Evolutionary conservation across 495 filamentous ascomycete genomes (phyloP).

Genomic region (Staphylotrichum tortipilum): DNA sequence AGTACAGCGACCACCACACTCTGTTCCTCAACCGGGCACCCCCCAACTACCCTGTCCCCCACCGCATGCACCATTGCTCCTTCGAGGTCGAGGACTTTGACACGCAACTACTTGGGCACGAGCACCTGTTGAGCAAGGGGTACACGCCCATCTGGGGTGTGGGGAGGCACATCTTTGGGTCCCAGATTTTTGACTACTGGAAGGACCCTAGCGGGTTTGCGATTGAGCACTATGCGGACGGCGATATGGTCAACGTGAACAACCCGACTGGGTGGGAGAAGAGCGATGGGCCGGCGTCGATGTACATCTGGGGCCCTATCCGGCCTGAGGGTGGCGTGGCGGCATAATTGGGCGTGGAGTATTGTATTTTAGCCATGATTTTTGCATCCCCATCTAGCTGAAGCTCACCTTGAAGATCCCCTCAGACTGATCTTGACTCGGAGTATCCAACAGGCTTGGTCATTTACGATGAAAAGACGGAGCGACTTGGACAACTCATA

Average conservation of each 20-base stretch:
- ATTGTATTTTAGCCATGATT: too few relatives aligned
- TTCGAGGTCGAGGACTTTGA: constrained; percentile 68
- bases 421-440: too few relatives aligned
- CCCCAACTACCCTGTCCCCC: constrained; percentile 30
- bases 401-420: too few relatives aligned
- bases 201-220: constrained; percentile 36
- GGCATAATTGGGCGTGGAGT: too few relatives aligned
- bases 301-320: too few relatives aligned
- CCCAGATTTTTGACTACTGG: constrained; percentile 60
- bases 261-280: constrained; percentile 24
- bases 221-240: constrained; percentile 50
- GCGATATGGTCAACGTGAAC: constrained; percentile 49
- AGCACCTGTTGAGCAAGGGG: constrained; percentile 51
- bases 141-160: constrained; percentile 60
- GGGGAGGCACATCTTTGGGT: constrained; percentile 53
- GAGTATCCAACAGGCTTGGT: too few relatives aligned
- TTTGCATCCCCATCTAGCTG: too few relatives aligned
- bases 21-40: constrained; percentile 47
- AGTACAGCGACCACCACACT: constrained; percentile 55
- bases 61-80: constrained; percentile 54
- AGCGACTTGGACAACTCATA: too few relatives aligned
- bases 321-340: too few relatives aligned
- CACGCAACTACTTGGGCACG: constrained; percentile 57
- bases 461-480: too few relatives aligned
- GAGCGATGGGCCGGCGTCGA: too few relatives aligned